A percentile compares a stretch with the other conserved stretches of the same genome.
phyloP scores from a whole-genome alignment of 306 rosid species.

The Abrus precatorius region DNA sequence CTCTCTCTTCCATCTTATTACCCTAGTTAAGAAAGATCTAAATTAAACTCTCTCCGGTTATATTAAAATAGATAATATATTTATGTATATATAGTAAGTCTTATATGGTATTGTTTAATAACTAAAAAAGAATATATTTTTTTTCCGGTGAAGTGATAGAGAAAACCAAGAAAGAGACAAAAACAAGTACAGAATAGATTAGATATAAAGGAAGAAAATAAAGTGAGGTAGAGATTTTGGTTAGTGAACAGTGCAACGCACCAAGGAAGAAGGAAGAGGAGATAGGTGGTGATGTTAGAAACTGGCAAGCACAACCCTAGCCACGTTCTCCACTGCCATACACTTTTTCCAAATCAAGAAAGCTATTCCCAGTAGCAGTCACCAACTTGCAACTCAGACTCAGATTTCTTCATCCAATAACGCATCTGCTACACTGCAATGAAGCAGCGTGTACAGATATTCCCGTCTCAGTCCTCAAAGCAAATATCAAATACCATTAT shows the following conservation, averaged over 20 bases:
- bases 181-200: conserved; percentile 46
- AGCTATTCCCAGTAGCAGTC: conserved; percentile 30
- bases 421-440: neutral
- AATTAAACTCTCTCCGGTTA: too few relatives aligned
- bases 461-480: conserved; percentile 43
- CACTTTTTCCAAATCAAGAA: conserved; percentile 62
- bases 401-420: conserved; percentile 48
- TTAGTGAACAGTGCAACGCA: conserved; percentile 4
- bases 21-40: too few relatives aligned
- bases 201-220: conserved; percentile 1
- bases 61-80: too few relatives aligned
- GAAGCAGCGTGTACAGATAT: neutral
- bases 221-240: neutral
- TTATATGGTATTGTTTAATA: too few relatives aligned
- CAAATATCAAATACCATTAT: neutral
- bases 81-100: too few relatives aligned
- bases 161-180: conserved; percentile 38
- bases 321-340: conserved; percentile 59
- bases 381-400: conserved; percentile 4
- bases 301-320: conserved; percentile 53
- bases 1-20: too few relatives aligned
- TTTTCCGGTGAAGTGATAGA: neutral
- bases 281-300: conserved; percentile 28
- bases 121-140: too few relatives aligned
- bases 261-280: neutral